A percentile compares a stretch with the other conserved stretches of the same genome.
Evolutionary conservation across 108 stramenopile species (phyloP).

Genomic region (Skeletonema tropicum): DNA sequence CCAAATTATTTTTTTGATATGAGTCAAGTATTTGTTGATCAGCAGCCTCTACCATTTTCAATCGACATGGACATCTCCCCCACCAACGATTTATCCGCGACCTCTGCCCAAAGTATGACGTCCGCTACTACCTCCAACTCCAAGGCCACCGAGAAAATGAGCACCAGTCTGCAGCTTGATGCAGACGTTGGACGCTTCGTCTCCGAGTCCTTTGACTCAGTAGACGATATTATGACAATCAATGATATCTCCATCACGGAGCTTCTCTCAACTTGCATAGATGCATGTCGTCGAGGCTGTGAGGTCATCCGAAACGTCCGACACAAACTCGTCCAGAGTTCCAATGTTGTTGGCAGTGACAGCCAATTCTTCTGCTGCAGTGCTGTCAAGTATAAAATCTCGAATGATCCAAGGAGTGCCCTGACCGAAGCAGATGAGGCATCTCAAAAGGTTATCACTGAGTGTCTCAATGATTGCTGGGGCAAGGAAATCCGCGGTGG

Average conservation of each 20-base stretch:
- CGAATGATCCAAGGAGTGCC: slow-evolving; percentile 53
- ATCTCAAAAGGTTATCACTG: slow-evolving; percentile 41
- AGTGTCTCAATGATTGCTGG: slow-evolving; percentile 37
- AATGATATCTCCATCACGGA: slow-evolving; percentile 52
- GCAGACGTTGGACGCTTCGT: neutral
- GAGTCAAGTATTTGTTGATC: neutral
- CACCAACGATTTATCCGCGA: neutral
- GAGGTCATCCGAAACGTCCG: slow-evolving; percentile 62
- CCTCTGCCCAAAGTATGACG: neutral
- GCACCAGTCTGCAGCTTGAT: neutral
- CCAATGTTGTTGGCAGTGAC: slow-evolving; percentile 9
- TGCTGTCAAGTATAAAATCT: slow-evolving; percentile 38
- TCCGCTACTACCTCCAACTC: neutral
- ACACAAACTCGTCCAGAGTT: slow-evolving; percentile 9
- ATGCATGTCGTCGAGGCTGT: slow-evolving; percentile 70
- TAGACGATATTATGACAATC: neutral
- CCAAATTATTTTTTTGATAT: too few relatives aligned
- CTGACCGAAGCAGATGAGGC: slow-evolving; percentile 56
- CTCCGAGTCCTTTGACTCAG: neutral
- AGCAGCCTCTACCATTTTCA: neutral
- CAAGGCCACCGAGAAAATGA: neutral
- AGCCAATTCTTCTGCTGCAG: slow-evolving; percentile 5
- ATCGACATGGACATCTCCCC: neutral
- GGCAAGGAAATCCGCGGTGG: slow-evolving; percentile 24
- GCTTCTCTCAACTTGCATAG: slow-evolving; percentile 68